Base-by-base conservation (phyloP, 2,329 filamentous ascomycete species). In the Penicillium brasilianum region DNA sequence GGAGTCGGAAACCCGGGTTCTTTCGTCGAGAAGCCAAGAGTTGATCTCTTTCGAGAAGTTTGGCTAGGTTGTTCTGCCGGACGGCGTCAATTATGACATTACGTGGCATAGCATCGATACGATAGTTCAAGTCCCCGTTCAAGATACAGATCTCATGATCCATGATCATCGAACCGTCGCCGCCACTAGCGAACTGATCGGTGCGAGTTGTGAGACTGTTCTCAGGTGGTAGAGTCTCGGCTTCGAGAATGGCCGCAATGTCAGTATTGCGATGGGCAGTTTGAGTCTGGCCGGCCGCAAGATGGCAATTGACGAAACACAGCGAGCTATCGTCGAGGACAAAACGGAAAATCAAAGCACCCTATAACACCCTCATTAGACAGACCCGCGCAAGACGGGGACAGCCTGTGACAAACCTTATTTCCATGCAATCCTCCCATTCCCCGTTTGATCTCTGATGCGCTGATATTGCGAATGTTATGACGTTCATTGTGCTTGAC, bases 111-210 rank as follows among this genome's bases (percentile, higher is more conserved):
- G 93, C 93, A 76, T 99, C 95, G 71, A 99, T 98, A 63, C 95
- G 93, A 77, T 99, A 99, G 78, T 99, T 99, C 53, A 99, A 84
- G 75, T 99, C 95, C 30, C 95, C 95, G 71, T 98, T 98, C 44
- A 98, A 80, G 51, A 99, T 88, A 76, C 94, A 97, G n/a, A 99
- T 90, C 78, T 99, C 95, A 73, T 99, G 95, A 72, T 99, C 95
- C 60, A 98, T 83, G 60, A 99, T 91, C 89, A 97, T 93, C 43
- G 88, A 89, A 7, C 95, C 95, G 74, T 99, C 95, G 48, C 95
- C 95, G n/a, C 95, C 95, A 28, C 92, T 91, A 7, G 93, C 86
- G 72, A 90, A 99, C 65, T 87, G 90, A 74, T 97, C 91, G 39
- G 90, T 84, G 7, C 92, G 86, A 4, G 85, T 82, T 4, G 81